Percentiles rank a stretch among this genome's conserved stretches.
Conservation (phyloP, 495 filamentous ascomycete genomes). For the Penicillium malachiteum region DNA sequence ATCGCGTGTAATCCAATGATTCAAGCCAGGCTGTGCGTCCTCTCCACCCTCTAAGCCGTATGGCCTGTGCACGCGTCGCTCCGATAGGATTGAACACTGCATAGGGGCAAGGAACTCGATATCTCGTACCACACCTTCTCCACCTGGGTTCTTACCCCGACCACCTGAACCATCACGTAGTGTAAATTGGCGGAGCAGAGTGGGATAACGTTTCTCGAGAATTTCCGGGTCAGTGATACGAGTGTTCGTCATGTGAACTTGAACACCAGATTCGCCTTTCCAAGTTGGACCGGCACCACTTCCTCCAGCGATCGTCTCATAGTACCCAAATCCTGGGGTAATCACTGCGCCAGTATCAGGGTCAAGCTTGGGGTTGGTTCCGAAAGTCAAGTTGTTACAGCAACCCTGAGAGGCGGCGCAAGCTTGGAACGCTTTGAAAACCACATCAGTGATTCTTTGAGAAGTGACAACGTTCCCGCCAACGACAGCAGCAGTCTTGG, state of each 20-base stretch:
- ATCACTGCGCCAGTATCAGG: slow-evolving; percentile 80
- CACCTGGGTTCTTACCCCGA: slow-evolving; percentile 72
- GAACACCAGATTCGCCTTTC: slow-evolving; percentile 87
- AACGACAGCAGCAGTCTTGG: slow-evolving; percentile 85
- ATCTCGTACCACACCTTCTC: slow-evolving; percentile 87
- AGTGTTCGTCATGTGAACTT: slow-evolving; percentile 99
- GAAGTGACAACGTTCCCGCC: slow-evolving; percentile 92
- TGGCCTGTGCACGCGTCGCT: slow-evolving; percentile 81
- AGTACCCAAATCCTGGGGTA: slow-evolving; percentile 87
- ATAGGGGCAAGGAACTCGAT: slow-evolving; percentile 92
- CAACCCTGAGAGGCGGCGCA: slow-evolving; percentile 90
- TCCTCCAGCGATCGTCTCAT: slow-evolving; percentile 94
- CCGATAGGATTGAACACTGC: slow-evolving; percentile 84
- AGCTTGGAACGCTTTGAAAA: slow-evolving; percentile 84
- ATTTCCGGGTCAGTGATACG: slow-evolving; percentile 94
- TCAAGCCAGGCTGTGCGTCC: slow-evolving; percentile 74
- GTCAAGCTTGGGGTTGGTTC: slow-evolving; percentile 37
- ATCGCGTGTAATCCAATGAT: slow-evolving; percentile 77
- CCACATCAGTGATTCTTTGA: slow-evolving; percentile 92
- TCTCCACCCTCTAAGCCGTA: slow-evolving; percentile 90
- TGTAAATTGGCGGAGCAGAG: slow-evolving; percentile 79
- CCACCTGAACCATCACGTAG: slow-evolving; percentile 70
- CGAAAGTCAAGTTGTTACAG: slow-evolving; percentile 77
- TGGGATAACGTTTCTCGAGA: slow-evolving; percentile 93
- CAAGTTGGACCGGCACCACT: slow-evolving; percentile 83